Evolutionary conservation across 2,329 filamentous ascomycete species (phyloP), one percentile per base, ranked within the genome.

Genomic region (Aspergillus fructus): DNA sequence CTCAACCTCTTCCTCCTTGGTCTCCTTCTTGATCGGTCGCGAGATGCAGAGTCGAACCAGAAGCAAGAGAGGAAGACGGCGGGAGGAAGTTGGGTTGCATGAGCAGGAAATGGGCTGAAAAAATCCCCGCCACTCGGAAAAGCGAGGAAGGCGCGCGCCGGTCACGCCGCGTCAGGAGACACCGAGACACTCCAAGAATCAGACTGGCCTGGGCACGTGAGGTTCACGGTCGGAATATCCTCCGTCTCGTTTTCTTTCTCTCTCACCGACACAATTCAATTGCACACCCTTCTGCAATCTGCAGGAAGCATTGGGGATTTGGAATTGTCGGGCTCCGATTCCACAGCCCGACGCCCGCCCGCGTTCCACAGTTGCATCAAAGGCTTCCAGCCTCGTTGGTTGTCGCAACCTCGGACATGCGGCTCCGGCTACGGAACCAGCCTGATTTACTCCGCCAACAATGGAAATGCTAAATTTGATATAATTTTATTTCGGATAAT

Each of bases 81-180:
- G 47, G 41, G 42, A 49, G 45, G 42, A 50, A 46, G 43, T 46
- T 47, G 43, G 51, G 42, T 41, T 40, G 43, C 43, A 40, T 56
- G 48, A 30, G 51, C 41, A 39, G 48, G 49, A 54, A 43, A 57
- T 49, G 42, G 51, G 50, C 49, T 48, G 55, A 53, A 34, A 30
- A 53, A 53, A 53, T 42, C 49, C 49, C 49, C 49, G 49, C 49
- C 49, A 51, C 49, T 51, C 49, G 49, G 49, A 51, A 50, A 40
- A 21, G 46, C 30, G 46, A 47, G 24, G n/a, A 34, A 48, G 27
- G 45, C 49, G 49, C 37, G 47, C 39, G 27, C 47, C 33, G 47
- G 19, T 24, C 17, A n/a, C 45, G 27, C 49, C 49, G 49, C 49
- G 39, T 51, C 49, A 42, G 39, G 48, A 50, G 48, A n/a, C 23